Evolutionary conservation across 805 yeast species (phyloP), one percentile per base, ranked within the genome.

Genomic region (Sungouiella thailandica): DNA sequence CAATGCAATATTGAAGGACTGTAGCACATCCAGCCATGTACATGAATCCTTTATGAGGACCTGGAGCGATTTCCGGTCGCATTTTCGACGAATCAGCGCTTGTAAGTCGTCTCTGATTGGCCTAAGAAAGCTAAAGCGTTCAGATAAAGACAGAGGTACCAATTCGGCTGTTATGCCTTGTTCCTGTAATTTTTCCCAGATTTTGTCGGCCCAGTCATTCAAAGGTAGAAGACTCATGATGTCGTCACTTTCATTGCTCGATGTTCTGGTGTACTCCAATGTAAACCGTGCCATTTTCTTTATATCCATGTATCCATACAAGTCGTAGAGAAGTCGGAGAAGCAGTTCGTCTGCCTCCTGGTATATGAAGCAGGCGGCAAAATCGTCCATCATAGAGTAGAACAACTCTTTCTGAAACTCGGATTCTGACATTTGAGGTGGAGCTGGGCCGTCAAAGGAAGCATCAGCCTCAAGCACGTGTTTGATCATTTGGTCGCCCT

Each of bases 261-360:
- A 69, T 4, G 71, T 62, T 2, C 78, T 41, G 33, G 74, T 74
- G 47, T 78, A 76, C 47, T 85, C 95, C 19, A 80, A 53, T 2
- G 78, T 57, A 40, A 68, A 67, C 24, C 86, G 62, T 5, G 79
- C 67, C 17, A 83, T 54, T 36, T 76, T 65, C 7, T 57, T 52
- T 18, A 70, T 62, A 4, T 66, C 69, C 32, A 81, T 67, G 46
- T 68, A 70, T 6, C 59, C 40, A 40, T 77, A 78, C 2, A 83
- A 54, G 14, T 74, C 70, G 14, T 68, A 62, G 18, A 83, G 52
- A 0, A 76, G 50, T 4, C 67, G 60, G 4, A 80, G 64, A 1
- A 81, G 61, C 4, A 68, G 58, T 9, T 70, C 65, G 49, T 84
- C 95, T 0, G 80, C 83, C 36, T 80, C 86, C 15, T 77, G 76